A percentile compares a stretch with the other conserved stretches of the same genome.
Evolutionary conservation across 2,329 filamentous ascomycete genomes (phyloP).

Genomic region (Aspergillus intermedius): DNA sequence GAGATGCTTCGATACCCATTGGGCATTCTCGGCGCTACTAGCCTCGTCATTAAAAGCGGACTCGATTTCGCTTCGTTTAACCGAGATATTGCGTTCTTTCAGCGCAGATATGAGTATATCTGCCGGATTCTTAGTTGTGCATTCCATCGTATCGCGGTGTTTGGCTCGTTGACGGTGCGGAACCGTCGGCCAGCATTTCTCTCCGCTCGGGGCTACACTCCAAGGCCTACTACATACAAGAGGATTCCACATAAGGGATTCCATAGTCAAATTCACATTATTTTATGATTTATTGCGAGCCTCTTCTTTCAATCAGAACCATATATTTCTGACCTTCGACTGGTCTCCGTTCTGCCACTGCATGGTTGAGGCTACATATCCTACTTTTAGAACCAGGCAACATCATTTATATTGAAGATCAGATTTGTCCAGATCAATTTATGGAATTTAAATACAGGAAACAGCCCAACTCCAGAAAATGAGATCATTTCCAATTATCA

Average conservation of each 20-base stretch:
- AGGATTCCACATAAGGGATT: neutral
- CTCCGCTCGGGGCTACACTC: neutral
- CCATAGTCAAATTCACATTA: neutral
- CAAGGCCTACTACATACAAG: no score
- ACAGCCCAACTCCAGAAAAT: neutral
- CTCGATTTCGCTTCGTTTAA: slow-evolving; percentile 22
- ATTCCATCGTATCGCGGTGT: slow-evolving; percentile 11
- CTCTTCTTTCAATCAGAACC: neutral
- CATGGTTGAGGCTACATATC: no score
- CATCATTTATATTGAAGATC: no score
- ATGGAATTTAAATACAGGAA: neutral
- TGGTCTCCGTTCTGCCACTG: no score
- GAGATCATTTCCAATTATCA: neutral
- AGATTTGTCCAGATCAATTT: no score
- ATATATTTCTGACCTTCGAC: no score
- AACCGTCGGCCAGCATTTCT: neutral
- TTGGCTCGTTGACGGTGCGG: neutral
- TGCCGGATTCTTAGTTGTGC: slow-evolving; percentile 11
- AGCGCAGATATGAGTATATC: slow-evolving; percentile 20
- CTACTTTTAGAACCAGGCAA: no score
- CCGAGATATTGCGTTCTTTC: slow-evolving; percentile 23
- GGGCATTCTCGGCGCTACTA: slow-evolving; percentile 12
- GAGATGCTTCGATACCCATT: slow-evolving; percentile 31
- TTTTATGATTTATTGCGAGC: neutral
- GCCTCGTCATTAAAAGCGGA: slow-evolving; percentile 19